Evolutionary conservation across 2,329 filamentous ascomycete genomes (phyloP).

Genomic region (Botrytis tulipae): DNA sequence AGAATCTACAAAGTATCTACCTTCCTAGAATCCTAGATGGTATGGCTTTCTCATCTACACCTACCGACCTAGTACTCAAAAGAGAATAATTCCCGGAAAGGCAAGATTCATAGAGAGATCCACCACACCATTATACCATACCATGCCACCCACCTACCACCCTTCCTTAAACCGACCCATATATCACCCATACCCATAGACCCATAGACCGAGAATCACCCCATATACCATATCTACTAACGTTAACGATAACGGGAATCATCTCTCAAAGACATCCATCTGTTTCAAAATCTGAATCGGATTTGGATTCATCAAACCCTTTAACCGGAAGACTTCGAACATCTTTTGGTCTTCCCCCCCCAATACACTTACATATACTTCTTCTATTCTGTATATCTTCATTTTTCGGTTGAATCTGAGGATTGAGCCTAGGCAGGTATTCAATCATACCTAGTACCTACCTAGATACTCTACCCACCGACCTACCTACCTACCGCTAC

Average conservation of each 20-base stretch:
- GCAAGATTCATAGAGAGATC: neutral
- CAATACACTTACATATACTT: neutral
- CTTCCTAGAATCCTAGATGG: neutral
- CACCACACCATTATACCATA: neutral
- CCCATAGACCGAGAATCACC: slow-evolving; percentile 9
- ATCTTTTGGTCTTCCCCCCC: neutral
- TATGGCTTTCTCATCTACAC: neutral
- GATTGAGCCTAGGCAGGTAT: neutral
- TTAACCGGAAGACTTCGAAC: neutral
- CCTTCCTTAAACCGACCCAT: neutral
- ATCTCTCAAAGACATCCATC: neutral
- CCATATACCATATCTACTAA: neutral
- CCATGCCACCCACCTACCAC: neutral
- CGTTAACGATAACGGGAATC: neutral
- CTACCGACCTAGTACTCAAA: neutral
- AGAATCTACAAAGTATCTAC: neutral
- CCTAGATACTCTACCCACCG: neutral
- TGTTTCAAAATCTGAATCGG: neutral
- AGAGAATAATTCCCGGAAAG: neutral
- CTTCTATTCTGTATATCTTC: neutral
- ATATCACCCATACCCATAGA: neutral
- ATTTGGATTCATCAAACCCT: neutral
- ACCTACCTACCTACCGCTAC: neutral
- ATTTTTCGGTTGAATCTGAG: neutral
- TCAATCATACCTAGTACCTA: no score